phyloP scores from a whole-genome alignment of 805 yeast species.

The Hanseniaspora meyeri region DNA sequence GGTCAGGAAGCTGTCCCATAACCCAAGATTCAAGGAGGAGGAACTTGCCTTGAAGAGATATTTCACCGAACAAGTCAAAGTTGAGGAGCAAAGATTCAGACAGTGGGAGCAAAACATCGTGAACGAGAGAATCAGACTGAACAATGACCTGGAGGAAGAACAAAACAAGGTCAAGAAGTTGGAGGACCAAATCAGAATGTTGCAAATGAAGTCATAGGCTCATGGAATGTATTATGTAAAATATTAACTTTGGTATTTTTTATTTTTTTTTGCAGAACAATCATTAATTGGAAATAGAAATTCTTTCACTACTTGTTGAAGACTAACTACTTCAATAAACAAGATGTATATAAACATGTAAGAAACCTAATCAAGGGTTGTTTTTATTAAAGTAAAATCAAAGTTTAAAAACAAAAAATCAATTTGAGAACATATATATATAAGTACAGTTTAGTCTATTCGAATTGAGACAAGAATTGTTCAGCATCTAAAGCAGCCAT shows the following conservation, averaged over 20 bases:
- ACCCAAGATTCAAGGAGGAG: constrained; percentile 92
- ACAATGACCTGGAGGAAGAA: constrained; percentile 83
- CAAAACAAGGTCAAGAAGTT: constrained; percentile 61
- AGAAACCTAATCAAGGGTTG: too few relatives aligned
- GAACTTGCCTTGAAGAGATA: constrained; percentile 87
- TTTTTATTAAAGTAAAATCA: too few relatives aligned
- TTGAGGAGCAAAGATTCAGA: constrained; percentile 92
- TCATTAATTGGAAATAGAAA: neutral
- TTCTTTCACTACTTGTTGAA: too few relatives aligned
- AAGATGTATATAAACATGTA: too few relatives aligned
- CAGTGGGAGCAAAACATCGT: constrained; percentile 98
- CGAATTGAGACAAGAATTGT: constrained; percentile 56
- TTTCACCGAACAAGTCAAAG: constrained; percentile 92
- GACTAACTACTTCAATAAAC: too few relatives aligned
- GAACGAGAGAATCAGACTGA: constrained; percentile 85
- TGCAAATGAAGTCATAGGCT: constrained; percentile 42
- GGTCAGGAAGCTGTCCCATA: constrained; percentile 45
- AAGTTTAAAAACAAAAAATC: neutral
- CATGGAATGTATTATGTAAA: neutral
- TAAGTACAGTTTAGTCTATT: constrained; percentile 19
- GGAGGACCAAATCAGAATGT: constrained; percentile 61
- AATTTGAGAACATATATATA: neutral
- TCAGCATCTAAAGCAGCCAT: constrained; percentile 98
- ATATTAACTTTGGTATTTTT: too few relatives aligned
- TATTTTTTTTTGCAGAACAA: too few relatives aligned